Conservation (phyloP, 495 filamentous ascomycete genomes). For the Daldinia decipiens region DNA sequence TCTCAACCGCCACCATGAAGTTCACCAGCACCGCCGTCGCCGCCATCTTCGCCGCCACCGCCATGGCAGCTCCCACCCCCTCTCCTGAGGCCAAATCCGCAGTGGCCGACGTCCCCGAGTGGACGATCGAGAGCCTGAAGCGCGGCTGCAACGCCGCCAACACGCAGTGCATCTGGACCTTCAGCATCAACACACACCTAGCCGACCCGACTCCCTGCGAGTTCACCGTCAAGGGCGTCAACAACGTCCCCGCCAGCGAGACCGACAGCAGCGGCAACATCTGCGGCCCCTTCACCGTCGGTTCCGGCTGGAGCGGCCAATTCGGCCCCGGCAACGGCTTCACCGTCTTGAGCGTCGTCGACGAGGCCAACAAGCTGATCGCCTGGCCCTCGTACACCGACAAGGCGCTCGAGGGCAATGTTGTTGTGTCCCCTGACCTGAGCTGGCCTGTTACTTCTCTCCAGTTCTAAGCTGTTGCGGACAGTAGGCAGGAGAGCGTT, state of each 20-base stretch:
- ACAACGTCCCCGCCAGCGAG: slow-evolving; percentile 45
- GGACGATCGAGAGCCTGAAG: slow-evolving; percentile 54
- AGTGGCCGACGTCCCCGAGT: slow-evolving; percentile 49
- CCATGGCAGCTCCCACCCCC: slow-evolving; percentile 46
- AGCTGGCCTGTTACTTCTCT: slow-evolving; percentile 53
- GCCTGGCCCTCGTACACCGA: slow-evolving; percentile 58
- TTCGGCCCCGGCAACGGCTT: slow-evolving; percentile 59
- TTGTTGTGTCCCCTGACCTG: slow-evolving; percentile 56
- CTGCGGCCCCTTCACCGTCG: slow-evolving; percentile 56
- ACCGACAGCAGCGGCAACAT: slow-evolving; percentile 45
- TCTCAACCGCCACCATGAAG: slow-evolving; percentile 50
- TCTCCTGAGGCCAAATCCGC: slow-evolving; percentile 23
- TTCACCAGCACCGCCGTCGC: slow-evolving; percentile 51
- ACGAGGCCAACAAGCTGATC: slow-evolving; percentile 53
- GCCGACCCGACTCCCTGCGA: slow-evolving; percentile 45
- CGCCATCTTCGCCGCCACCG: slow-evolving; percentile 49
- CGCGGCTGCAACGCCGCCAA: slow-evolving; percentile 56
- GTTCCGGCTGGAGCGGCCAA: slow-evolving; percentile 60
- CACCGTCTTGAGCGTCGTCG: slow-evolving; percentile 59
- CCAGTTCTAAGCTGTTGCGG: slow-evolving; percentile 46
- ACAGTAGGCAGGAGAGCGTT: not conserved
- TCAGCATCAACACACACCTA: slow-evolving; percentile 52
- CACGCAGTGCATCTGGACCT: slow-evolving; percentile 57
- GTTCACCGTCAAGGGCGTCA: slow-evolving; percentile 48
- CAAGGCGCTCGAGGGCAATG: slow-evolving; percentile 51